phyloP scores from a whole-genome alignment of 176 grass and related monocot genomes.

The Paspalum vaginatum region DNA sequence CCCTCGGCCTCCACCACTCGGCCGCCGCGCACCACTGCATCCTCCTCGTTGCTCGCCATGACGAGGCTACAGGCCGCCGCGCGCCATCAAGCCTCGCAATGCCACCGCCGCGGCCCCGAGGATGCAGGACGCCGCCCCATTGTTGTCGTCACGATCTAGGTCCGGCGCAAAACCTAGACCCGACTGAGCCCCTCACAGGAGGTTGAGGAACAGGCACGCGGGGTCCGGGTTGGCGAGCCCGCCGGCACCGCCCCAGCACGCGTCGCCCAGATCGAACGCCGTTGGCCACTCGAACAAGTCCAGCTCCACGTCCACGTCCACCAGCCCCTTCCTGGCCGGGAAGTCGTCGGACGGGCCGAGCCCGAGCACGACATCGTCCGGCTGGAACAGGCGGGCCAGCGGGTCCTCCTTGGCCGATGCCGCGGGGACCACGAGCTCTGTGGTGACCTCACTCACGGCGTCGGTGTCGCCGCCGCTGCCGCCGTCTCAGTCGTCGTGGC shows the following conservation, averaged over 20 bases:
- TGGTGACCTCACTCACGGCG: slow-evolving; percentile 35
- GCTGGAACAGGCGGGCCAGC: slow-evolving; percentile 35
- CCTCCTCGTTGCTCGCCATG: too few relatives aligned
- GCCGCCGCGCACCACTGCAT: too few relatives aligned
- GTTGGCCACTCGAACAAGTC: slow-evolving; percentile 51
- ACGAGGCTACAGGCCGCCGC: too few relatives aligned
- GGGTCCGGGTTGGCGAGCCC: slow-evolving; percentile 39
- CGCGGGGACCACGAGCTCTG: slow-evolving; percentile 23
- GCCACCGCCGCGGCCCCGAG: too few relatives aligned
- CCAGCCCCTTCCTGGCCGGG: not conserved
- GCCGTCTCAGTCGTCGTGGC: not conserved
- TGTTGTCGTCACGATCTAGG: too few relatives aligned
- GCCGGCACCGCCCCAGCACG: slow-evolving; percentile 39
- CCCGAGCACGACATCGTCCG: slow-evolving; percentile 37
- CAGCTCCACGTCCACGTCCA: not conserved
- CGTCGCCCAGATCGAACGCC: slow-evolving; percentile 34
- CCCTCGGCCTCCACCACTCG: too few relatives aligned
- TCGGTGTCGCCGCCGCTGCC: not conserved
- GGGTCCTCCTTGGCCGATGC: slow-evolving; percentile 14
- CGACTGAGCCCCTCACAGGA: slow-evolving; percentile 35
- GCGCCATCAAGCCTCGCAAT: too few relatives aligned
- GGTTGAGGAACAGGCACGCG: slow-evolving; percentile 41
- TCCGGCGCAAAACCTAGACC: slow-evolving; percentile 11
- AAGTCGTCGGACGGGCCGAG: slow-evolving; percentile 32
- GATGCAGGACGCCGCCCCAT: too few relatives aligned